Evolutionary conservation across 1,284 basidiomycete species (phyloP), one percentile per base, ranked within the genome.

Genomic region (Mycena sp.): DNA sequence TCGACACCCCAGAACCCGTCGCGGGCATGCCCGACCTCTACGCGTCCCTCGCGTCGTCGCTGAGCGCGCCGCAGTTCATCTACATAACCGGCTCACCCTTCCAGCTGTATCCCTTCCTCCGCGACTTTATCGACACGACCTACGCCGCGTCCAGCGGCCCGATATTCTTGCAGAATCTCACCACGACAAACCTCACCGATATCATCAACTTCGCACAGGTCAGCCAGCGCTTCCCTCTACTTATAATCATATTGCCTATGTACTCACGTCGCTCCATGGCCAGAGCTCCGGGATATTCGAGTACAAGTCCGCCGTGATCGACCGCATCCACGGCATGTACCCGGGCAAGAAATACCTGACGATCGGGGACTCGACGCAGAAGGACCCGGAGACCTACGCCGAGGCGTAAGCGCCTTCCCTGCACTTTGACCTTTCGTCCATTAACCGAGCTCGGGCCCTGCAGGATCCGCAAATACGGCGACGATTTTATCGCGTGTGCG

Each of bases 21-120:
- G 12, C 76, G n/a, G 80, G 80, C 29, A 82, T 82, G 80, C 79
- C 80, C 4, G 74, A 76, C 38, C 71, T 82, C 25, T 82, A 78
- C 67, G 68, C 69, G 3, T 77, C 78, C 3, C 74, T 81, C 32
- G 67, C 76, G 6, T 59, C 66, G 35, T 75, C 77, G 2, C 73
- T 82, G 28, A 67, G 74, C 45, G 61, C 72, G 1, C 78, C 80
- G 11, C 74, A 76, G 54, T 81, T 81, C 70, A 69, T 81, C 53
- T 82, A 80, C 61, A 68, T 82, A 37, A 76, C 77, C 19, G 80
- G 77, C 2, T 81, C 79, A 4, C 79, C 79, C 1, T 79, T 78
- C 72, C 79, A 81, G 65, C 71, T 82, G 7, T 79, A 78, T 64
- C 79, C 79, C 17, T 80, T 82, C 74, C 73, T 81, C 7, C 73